Conservation (phyloP, 75 land plant genomes). For the Ceratopteris richardii region DNA sequence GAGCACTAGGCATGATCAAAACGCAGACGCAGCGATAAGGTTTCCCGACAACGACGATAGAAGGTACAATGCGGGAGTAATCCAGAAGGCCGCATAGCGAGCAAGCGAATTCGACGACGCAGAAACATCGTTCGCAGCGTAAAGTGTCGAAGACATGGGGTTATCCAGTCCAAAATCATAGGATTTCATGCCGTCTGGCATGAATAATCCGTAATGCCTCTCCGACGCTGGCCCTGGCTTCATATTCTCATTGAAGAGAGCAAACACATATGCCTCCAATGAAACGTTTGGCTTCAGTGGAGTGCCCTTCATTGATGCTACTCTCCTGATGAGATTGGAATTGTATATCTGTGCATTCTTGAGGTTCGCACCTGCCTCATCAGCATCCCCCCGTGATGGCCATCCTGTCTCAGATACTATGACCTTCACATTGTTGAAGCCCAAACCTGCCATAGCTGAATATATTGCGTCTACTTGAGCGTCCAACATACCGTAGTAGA, state of each 20-base stretch:
- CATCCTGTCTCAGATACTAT: slow-evolving; percentile 83
- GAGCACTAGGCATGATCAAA: too few relatives aligned
- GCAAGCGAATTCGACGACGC: too few relatives aligned
- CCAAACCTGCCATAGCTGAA: slow-evolving; percentile 58
- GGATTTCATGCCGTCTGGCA: slow-evolving; percentile 48
- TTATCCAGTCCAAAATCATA: slow-evolving; percentile 31
- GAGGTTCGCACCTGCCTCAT: slow-evolving; percentile 58
- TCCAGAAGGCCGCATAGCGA: too few relatives aligned
- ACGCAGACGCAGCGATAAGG: too few relatives aligned
- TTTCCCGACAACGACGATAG: too few relatives aligned
- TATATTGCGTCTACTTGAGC: slow-evolving; percentile 83
- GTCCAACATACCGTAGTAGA: slow-evolving; percentile 70
- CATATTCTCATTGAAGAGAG: slow-evolving; percentile 68
- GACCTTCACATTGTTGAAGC: slow-evolving; percentile 43
- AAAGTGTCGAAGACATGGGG: slow-evolving; percentile 2
- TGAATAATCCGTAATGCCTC: slow-evolving; percentile 74
- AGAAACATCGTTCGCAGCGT: background rate
- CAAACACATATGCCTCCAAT: slow-evolving; percentile 58
- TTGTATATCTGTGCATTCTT: slow-evolving; percentile 60
- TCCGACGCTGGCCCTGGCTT: slow-evolving; percentile 80
- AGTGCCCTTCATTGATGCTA: slow-evolving; percentile 47
- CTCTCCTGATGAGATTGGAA: slow-evolving; percentile 48
- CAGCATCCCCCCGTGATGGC: slow-evolving; percentile 71
- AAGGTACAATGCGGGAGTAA: too few relatives aligned
- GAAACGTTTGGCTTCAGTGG: slow-evolving; percentile 48